Evolutionary conservation across 805 yeast genomes (phyloP).

Genomic region (Zygosaccharomyces gambellarensis): DNA sequence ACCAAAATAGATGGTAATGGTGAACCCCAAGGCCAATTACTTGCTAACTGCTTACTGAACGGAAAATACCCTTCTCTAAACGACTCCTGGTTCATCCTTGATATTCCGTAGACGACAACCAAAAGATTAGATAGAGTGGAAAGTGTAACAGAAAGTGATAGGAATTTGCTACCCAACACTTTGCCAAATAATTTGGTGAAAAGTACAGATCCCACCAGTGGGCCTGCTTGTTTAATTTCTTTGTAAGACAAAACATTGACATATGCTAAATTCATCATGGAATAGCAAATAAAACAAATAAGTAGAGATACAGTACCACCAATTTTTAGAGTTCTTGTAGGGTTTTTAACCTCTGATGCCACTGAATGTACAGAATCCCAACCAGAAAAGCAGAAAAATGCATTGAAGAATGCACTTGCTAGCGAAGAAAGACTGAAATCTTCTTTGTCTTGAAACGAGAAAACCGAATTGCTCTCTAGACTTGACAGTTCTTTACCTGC

Average conservation of each 20-base stretch:
- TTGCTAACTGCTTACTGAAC: conserved; percentile 45
- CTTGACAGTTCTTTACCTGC: not conserved
- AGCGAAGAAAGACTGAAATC: conserved; percentile 41
- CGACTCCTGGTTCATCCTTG: conserved; percentile 61
- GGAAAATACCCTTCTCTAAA: conserved; percentile 63
- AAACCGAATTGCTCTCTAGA: conserved; percentile 6
- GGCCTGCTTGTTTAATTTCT: conserved; percentile 51
- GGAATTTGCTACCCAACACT: conserved; percentile 47
- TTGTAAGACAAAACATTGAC: conserved; percentile 49
- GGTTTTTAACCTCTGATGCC: conserved; percentile 57
- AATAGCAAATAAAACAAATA: conserved; percentile 45
- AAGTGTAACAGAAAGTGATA: conserved; percentile 55
- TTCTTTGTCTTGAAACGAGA: conserved; percentile 28
- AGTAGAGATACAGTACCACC: conserved; percentile 56
- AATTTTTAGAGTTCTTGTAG: conserved; percentile 50
- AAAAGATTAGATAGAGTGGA: conserved; percentile 60
- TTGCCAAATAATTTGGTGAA: conserved; percentile 54
- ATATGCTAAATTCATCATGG: conserved; percentile 52
- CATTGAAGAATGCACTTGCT: conserved; percentile 52
- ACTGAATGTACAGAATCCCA: conserved; percentile 61
- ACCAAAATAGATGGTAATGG: conserved; percentile 48
- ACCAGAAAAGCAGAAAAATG: conserved; percentile 57
- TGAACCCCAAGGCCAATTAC: conserved; percentile 52
- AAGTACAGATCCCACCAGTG: conserved; percentile 53
- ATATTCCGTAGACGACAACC: conserved; percentile 54